Evolutionary conservation across 2,329 filamentous ascomycete genomes (phyloP).

Genomic region (Trichophyton simii): DNA sequence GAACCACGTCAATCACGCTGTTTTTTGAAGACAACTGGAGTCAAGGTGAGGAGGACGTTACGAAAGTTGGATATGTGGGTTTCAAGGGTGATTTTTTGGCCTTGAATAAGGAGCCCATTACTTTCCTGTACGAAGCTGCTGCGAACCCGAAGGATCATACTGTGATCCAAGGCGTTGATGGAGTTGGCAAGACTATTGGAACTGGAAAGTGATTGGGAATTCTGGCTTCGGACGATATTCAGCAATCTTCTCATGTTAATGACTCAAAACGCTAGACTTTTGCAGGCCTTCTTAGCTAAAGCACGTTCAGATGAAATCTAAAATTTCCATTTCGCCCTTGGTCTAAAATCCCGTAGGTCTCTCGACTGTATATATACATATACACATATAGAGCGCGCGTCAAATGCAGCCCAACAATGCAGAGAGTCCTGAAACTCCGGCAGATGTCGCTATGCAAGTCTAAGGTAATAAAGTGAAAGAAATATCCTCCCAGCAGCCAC

Average conservation of each 20-base stretch:
- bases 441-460: not conserved
- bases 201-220: conserved; percentile 9
- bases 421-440: not conserved
- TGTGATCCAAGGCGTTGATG: conserved; percentile 33
- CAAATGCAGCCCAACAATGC: not conserved
- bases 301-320: too few relatives aligned
- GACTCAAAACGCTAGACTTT: too few relatives aligned
- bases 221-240: not conserved
- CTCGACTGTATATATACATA: not conserved
- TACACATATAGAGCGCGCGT: not conserved
- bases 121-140: conserved; percentile 85
- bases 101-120: conserved; percentile 66
- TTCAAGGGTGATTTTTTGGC: conserved; percentile 94
- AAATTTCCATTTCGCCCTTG: too few relatives aligned
- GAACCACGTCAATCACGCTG: conserved; percentile 65
- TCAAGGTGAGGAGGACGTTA: conserved; percentile 66
- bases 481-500: not conserved
- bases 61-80: conserved; percentile 66
- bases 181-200: conserved; percentile 29
- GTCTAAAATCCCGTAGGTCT: too few relatives aligned
- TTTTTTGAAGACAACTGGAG: conserved; percentile 91
- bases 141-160: conserved; percentile 80
- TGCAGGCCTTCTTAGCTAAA: too few relatives aligned
- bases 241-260: not conserved
- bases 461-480: not conserved